These are phyloP conservation scores for Cochlearia excelsa DNA, from an alignment of 345 rosid genomes.

Conservation along the genomic window DNA sequence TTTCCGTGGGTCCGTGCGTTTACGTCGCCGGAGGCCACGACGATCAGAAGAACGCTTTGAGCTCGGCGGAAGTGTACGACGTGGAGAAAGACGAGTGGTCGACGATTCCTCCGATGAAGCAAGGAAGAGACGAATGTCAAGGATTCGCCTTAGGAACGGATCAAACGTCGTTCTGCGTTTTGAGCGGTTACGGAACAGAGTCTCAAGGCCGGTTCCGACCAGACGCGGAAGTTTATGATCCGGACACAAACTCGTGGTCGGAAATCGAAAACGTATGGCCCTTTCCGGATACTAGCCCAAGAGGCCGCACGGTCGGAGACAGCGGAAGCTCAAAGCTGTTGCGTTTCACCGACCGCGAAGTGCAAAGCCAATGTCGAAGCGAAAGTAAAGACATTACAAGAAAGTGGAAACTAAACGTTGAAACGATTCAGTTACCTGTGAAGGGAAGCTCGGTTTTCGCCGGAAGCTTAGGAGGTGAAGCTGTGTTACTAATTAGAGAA, in stretches of 20 bases:
- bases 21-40: slow-evolving; percentile 71
- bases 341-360: slow-evolving; percentile 23
- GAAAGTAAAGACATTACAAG: slow-evolving; percentile 17
- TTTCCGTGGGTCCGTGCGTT: slow-evolving; percentile 36
- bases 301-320: slow-evolving; percentile 32
- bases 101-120: slow-evolving; percentile 41
- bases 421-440: slow-evolving; percentile 34
- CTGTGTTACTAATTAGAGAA: slow-evolving; percentile 24
- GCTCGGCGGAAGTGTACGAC: slow-evolving; percentile 50
- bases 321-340: slow-evolving; percentile 31
- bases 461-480: slow-evolving; percentile 29
- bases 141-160: slow-evolving; percentile 45
- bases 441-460: slow-evolving; percentile 34
- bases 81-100: slow-evolving; percentile 52
- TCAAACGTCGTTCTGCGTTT: slow-evolving; percentile 43
- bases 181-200: slow-evolving; percentile 56
- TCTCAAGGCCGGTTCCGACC: slow-evolving; percentile 47
- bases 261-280: slow-evolving; percentile 41
- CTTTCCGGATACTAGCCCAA: slow-evolving; percentile 36
- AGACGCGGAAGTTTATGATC: slow-evolving; percentile 50
- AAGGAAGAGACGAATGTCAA: slow-evolving; percentile 55
- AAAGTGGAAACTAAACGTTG: slow-evolving; percentile 25
- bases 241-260: slow-evolving; percentile 36
- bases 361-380: slow-evolving; percentile 13
- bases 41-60: slow-evolving; percentile 51